Conservation (phyloP, 148 eudicot species). For the Fagopyrum homotropicum region DNA sequence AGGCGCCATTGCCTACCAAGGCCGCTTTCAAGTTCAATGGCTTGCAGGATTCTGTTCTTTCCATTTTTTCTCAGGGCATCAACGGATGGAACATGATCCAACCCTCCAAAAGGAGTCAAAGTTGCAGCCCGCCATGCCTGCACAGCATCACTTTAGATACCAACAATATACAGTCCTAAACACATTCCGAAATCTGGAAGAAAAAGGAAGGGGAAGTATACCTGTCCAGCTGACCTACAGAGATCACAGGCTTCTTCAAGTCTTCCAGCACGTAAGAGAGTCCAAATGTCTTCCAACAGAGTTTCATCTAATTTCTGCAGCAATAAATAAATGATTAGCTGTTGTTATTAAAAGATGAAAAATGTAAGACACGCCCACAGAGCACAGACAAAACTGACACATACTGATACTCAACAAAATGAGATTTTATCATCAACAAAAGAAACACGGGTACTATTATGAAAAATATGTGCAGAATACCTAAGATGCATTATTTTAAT, state of each 20-base stretch:
- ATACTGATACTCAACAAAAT: neutral
- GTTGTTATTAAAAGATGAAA: neutral
- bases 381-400: neutral
- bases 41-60: constrained; percentile 79
- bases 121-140: constrained; percentile 97
- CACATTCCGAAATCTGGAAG: neutral
- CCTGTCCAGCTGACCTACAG: constrained; percentile 99
- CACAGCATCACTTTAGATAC: constrained; percentile 22
- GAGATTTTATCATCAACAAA: neutral
- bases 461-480: neutral
- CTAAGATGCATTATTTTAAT: neutral
- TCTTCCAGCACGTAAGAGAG: constrained; percentile 79
- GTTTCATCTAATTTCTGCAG: constrained; percentile 93
- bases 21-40: constrained; percentile 87
- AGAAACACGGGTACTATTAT: neutral
- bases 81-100: constrained; percentile 61
- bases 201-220: constrained; percentile 19
- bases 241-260: constrained; percentile 89
- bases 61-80: constrained; percentile 74
- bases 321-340: neutral
- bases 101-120: constrained; percentile 72
- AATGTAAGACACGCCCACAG: neutral
- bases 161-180: neutral
- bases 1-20: constrained; percentile 78
- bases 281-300: constrained; percentile 93